phyloP scores from a whole-genome alignment of 2,329 filamentous ascomycete genomes.

The Fusarium subtropicale region DNA sequence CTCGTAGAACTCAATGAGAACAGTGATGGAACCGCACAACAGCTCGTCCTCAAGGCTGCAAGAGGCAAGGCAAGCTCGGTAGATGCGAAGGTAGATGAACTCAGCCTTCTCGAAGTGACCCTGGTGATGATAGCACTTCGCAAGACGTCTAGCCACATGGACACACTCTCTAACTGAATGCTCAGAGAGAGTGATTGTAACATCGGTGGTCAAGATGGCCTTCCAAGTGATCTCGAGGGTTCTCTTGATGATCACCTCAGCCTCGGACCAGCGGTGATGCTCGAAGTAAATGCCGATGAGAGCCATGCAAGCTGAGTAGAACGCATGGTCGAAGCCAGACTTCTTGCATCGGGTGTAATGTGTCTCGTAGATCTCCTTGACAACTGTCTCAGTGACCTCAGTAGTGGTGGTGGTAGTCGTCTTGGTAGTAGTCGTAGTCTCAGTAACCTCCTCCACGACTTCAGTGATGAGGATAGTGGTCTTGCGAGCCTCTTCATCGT shows the following conservation, averaged over 20 bases:
- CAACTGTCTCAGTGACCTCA: constrained; percentile 51
- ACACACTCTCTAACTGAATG: constrained; percentile 51
- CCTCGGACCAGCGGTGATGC: constrained; percentile 51
- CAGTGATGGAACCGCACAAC: constrained; percentile 45
- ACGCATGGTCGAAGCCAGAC: constrained; percentile 48
- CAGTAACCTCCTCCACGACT: constrained; percentile 54
- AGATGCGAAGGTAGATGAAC: constrained; percentile 53
- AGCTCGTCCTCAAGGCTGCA: constrained; percentile 48
- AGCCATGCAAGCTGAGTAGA: constrained; percentile 53
- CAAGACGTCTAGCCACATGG: constrained; percentile 50
- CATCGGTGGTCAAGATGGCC: constrained; percentile 49
- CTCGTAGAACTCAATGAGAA: constrained; percentile 51
- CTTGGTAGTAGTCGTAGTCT: constrained; percentile 50
- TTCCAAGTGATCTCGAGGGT: constrained; percentile 56
- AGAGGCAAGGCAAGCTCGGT: constrained; percentile 50
- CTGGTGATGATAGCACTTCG: constrained; percentile 52
- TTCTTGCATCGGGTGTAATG: constrained; percentile 53
- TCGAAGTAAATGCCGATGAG: constrained; percentile 51
- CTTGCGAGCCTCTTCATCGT: constrained; percentile 50
- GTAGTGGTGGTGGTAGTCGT: constrained; percentile 48
- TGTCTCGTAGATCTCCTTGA: constrained; percentile 53
- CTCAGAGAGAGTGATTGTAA: constrained; percentile 48
- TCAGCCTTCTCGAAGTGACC: constrained; percentile 54
- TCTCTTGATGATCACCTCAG: constrained; percentile 51
- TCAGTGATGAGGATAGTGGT: constrained; percentile 54